These are phyloP conservation scores for Starmera dryadoides DNA, from an alignment of 805 yeast species.

Conservation along the genomic window DNA sequence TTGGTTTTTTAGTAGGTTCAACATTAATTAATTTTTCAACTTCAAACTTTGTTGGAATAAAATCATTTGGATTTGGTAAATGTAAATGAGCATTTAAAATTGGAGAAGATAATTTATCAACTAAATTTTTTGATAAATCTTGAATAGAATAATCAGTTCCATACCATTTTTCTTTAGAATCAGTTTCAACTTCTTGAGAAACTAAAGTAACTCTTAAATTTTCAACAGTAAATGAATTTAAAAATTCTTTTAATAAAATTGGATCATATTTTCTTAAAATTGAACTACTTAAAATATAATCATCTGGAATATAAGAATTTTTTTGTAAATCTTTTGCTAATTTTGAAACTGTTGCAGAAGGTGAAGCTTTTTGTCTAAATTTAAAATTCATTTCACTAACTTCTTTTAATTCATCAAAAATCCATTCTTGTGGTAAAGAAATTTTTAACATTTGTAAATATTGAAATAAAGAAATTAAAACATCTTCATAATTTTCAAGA, in stretches of 20 bases:
- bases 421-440: slow-evolving; percentile 68
- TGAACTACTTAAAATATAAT: slow-evolving; percentile 48
- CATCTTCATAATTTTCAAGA: slow-evolving; percentile 50
- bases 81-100: slow-evolving; percentile 32
- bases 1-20: slow-evolving; percentile 44
- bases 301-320: slow-evolving; percentile 48
- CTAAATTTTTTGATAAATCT: slow-evolving; percentile 33
- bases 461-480: slow-evolving; percentile 57
- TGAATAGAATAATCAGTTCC: slow-evolving; percentile 69
- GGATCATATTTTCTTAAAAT: slow-evolving; percentile 56
- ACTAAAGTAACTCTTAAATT: slow-evolving; percentile 57
- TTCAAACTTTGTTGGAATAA: slow-evolving; percentile 72
- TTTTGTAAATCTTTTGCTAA: slow-evolving; percentile 58
- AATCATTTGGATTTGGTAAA: slow-evolving; percentile 70
- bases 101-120: slow-evolving; percentile 24
- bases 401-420: slow-evolving; percentile 68
- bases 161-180: slow-evolving; percentile 73
- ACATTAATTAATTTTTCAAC: slow-evolving; percentile 38
- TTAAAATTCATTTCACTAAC: slow-evolving; percentile 66
- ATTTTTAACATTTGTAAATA: slow-evolving; percentile 57
- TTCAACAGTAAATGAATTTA: slow-evolving; percentile 40
- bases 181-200: slow-evolving; percentile 43
- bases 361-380: slow-evolving; percentile 70
- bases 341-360: slow-evolving; percentile 65
- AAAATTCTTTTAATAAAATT: slow-evolving; percentile 40